Conservation (phyloP, 345 rosid genomes). For the Psidium guajava region DNA sequence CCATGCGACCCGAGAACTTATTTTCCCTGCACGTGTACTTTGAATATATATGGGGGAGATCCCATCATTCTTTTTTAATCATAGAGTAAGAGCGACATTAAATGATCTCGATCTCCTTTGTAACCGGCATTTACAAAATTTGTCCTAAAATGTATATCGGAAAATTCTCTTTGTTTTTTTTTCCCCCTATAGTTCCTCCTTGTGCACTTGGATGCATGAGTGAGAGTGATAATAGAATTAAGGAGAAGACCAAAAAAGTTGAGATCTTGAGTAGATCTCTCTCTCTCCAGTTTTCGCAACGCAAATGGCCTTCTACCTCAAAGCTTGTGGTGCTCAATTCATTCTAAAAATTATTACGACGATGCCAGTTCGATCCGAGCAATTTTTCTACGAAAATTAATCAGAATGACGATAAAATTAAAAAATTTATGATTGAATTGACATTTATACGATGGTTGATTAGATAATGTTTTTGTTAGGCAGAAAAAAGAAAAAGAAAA, state of each 20-base stretch:
- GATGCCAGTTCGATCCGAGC: not conserved
- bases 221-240: too few relatives aligned
- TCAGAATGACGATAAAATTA: fast-evolving
- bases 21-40: not conserved
- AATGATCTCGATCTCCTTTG: not conserved
- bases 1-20: fast-evolving
- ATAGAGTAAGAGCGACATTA: not conserved
- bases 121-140: not conserved
- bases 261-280: not conserved
- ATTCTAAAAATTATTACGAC: not conserved
- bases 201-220: too few relatives aligned
- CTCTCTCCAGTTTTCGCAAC: not conserved
- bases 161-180: too few relatives aligned
- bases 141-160: not conserved
- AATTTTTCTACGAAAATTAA: fast-evolving
- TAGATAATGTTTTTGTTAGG: not conserved
- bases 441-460: fast-evolving
- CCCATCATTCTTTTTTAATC: not conserved
- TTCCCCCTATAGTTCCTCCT: too few relatives aligned
- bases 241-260: not conserved
- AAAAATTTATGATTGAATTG: not conserved
- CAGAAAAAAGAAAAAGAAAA: fast-evolving
- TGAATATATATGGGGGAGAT: not conserved
- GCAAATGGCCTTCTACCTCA: not conserved
- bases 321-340: not conserved